These are phyloP conservation scores for Oryza punctata DNA, from an alignment of 176 grass and related monocot species.

Conservation along the genomic window DNA sequence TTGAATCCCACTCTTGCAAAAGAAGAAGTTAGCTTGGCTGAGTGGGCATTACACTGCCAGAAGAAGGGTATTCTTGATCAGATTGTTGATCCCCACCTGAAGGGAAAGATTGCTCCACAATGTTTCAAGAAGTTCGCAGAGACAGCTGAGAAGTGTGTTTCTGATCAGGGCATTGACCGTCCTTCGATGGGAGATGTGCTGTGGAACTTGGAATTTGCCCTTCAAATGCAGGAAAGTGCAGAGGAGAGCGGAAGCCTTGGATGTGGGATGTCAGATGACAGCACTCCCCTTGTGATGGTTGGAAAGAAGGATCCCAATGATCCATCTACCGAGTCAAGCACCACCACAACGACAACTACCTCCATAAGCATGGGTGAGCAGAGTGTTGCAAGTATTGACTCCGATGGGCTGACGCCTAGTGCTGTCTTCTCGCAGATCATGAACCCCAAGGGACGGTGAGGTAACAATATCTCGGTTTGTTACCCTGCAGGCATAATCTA, in stretches of 20 bases:
- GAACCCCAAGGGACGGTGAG: slow-evolving; percentile 95
- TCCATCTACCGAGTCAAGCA: slow-evolving; percentile 63
- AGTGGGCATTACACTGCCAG: slow-evolving; percentile 92
- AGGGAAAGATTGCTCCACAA: slow-evolving; percentile 77
- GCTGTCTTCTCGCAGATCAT: slow-evolving; percentile 97
- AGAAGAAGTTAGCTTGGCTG: slow-evolving; percentile 96
- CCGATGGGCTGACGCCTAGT: slow-evolving; percentile 75
- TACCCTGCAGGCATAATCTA: slow-evolving; percentile 37
- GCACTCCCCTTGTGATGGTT: slow-evolving; percentile 52
- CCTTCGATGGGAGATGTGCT: slow-evolving; percentile 97
- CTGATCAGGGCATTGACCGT: slow-evolving; percentile 69
- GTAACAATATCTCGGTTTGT: slow-evolving; percentile 28
- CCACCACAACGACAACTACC: slow-evolving; percentile 70
- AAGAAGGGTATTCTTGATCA: slow-evolving; percentile 95
- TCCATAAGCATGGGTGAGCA: slow-evolving; percentile 78
- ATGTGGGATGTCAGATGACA: slow-evolving; percentile 63
- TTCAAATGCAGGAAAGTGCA: slow-evolving; percentile 80
- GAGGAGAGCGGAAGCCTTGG: slow-evolving; percentile 77
- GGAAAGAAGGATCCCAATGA: slow-evolving; percentile 78
- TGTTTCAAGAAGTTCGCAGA: slow-evolving; percentile 97
- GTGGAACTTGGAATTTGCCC: slow-evolving; percentile 95
- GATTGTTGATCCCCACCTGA: slow-evolving; percentile 82
- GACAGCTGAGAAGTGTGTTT: slow-evolving; percentile 93
- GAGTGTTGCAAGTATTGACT: slow-evolving; percentile 72
- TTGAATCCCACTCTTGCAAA: slow-evolving; percentile 79